Percentiles rank a stretch among this genome's conserved stretches.
These are phyloP conservation scores for Penicillium glabrum DNA, from an alignment of 2,329 filamentous ascomycete genomes.

Conservation along the genomic window DNA sequence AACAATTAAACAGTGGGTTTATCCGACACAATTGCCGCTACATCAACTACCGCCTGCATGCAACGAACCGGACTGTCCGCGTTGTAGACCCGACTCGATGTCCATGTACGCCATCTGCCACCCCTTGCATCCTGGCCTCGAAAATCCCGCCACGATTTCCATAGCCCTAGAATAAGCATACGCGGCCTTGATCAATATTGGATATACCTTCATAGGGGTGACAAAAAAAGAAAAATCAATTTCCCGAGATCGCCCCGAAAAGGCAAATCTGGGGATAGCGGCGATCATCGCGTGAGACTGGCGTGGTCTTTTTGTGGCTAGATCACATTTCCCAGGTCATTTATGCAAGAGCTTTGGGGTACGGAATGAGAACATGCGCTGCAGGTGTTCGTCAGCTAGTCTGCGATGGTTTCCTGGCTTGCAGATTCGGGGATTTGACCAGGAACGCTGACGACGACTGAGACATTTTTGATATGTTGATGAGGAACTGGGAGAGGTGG, in stretches of 20 bases:
- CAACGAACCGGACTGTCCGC: not conserved
- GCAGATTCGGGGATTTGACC: not conserved
- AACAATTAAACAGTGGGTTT: not conserved
- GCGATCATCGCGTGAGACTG: not conserved
- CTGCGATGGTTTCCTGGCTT: not conserved
- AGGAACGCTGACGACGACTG: not conserved
- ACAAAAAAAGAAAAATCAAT: not conserved
- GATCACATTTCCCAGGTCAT: not conserved
- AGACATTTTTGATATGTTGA: not conserved
- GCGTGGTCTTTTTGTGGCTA: not conserved
- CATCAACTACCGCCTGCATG: not conserved
- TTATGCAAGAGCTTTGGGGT: not conserved
- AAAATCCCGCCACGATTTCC: not conserved
- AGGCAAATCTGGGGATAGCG: not conserved
- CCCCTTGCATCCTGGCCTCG: constrained; percentile 1
- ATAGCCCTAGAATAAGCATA: not conserved
- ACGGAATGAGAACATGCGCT: not conserved
- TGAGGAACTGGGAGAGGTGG: not conserved
- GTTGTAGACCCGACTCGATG: not conserved
- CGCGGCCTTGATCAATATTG: not conserved
- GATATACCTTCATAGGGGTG: not conserved
- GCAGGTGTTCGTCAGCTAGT: not conserved
- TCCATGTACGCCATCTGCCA: not conserved
- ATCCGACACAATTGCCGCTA: not conserved
- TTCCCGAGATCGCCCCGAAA: not conserved